These are phyloP conservation scores for Darksidea phi DNA, from an alignment of 495 filamentous ascomycete species.

Conservation along the genomic window DNA sequence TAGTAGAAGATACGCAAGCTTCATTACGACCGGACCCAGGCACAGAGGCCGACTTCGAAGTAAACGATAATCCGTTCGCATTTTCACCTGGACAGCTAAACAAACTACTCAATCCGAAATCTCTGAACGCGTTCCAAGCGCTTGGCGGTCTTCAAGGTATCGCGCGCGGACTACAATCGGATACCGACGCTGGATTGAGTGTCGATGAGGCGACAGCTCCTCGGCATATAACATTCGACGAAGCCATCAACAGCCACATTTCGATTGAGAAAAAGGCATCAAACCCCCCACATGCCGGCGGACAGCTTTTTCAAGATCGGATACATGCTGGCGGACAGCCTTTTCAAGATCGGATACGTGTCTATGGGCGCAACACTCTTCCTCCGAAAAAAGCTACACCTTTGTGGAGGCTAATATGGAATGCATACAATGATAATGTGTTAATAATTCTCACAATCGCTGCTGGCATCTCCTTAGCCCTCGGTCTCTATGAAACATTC, in stretches of 20 bases:
- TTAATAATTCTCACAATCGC: conserved; percentile 75
- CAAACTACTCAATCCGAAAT: conserved; percentile 81
- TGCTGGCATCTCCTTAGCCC: conserved; percentile 74
- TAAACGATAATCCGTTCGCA: conserved; percentile 77
- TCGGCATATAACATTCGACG: conserved; percentile 65
- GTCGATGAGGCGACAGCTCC: conserved; percentile 67
- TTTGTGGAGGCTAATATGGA: conserved; percentile 72
- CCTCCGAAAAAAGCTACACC: conserved; percentile 70
- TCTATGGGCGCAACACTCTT: conserved; percentile 67
- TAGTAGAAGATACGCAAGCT: not conserved
- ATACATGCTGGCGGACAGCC: conserved; percentile 49
- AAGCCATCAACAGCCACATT: conserved; percentile 47
- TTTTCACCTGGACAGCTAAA: conserved; percentile 78
- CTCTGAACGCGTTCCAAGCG: conserved; percentile 69
- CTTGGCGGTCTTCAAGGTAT: conserved; percentile 75
- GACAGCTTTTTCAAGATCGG: conserved; percentile 58
- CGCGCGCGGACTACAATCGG: conserved; percentile 72
- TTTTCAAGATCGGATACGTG: conserved; percentile 62
- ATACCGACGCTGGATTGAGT: conserved; percentile 68
- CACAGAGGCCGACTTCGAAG: conserved; percentile 67
- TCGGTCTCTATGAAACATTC: conserved; percentile 70
- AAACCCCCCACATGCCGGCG: conserved; percentile 3
- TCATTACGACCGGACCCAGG: conserved; percentile 63
- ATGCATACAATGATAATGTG: conserved; percentile 73
- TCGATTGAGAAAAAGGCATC: conserved; percentile 25